Evolutionary conservation across 257 asterid species (phyloP).

Genomic region (Solanum ahanhuiri): DNA sequence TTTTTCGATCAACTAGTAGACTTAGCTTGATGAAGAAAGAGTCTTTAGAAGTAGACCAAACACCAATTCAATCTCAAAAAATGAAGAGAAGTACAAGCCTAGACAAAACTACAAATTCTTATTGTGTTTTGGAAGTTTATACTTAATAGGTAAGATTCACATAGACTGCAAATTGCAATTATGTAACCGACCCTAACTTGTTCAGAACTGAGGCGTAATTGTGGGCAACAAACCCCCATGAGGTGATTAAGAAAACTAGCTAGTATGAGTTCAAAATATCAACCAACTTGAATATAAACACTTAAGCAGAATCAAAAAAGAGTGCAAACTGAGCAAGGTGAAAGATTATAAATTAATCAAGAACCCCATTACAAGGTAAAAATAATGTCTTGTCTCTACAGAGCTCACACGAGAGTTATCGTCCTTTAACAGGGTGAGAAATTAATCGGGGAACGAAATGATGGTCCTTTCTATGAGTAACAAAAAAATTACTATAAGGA

Average conservation of each 20-base stretch:
- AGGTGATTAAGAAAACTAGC: background rate
- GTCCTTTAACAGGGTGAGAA: background rate
- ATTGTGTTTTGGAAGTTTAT: background rate
- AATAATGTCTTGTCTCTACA: conserved; percentile 4
- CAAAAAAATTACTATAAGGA: background rate
- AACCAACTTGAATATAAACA: background rate
- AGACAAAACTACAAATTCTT: too few relatives aligned
- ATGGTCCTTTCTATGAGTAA: too few relatives aligned
- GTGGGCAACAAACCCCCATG: background rate
- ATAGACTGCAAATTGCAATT: background rate
- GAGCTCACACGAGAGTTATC: background rate
- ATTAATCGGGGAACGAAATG: background rate
- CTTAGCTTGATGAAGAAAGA: too few relatives aligned
- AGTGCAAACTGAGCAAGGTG: background rate
- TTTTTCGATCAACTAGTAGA: too few relatives aligned
- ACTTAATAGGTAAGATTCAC: background rate
- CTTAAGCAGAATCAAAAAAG: background rate
- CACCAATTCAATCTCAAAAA: too few relatives aligned
- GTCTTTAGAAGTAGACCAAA: too few relatives aligned
- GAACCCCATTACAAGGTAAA: background rate
- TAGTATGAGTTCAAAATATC: background rate
- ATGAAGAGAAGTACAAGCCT: too few relatives aligned
- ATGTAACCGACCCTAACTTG: background rate
- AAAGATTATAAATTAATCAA: background rate
- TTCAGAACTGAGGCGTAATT: background rate